phyloP scores from a whole-genome alignment of 768 basidiomycete genomes.

The Pleurotus sapidus region DNA sequence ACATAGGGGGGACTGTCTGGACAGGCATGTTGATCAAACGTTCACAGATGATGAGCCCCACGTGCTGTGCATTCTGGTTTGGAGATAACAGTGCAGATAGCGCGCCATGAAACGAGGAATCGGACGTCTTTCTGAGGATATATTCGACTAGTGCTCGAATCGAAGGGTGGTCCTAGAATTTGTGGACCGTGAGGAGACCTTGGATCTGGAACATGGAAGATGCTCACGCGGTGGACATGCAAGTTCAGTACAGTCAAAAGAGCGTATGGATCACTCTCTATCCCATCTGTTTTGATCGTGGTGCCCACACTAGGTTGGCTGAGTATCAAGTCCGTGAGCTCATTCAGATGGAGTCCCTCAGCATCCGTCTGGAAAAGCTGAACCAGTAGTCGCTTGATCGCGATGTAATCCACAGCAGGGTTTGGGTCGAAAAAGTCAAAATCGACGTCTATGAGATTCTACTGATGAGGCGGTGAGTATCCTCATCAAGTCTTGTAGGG shows the following conservation, averaged over 20 bases:
- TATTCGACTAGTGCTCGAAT: slow-evolving; percentile 72
- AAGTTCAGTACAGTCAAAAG: slow-evolving; percentile 84
- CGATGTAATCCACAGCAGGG: slow-evolving; percentile 79
- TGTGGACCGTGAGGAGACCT: neutral
- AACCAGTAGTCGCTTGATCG: slow-evolving; percentile 68
- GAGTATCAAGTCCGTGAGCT: slow-evolving; percentile 78
- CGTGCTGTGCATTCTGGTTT: slow-evolving; percentile 38
- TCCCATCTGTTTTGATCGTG: slow-evolving; percentile 89
- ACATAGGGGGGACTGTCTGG: slow-evolving; percentile 90
- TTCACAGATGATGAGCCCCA: slow-evolving; percentile 86
- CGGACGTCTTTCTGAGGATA: slow-evolving; percentile 55
- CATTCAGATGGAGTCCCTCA: slow-evolving; percentile 63
- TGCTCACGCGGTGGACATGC: slow-evolving; percentile 56
- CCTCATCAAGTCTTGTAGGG: neutral
- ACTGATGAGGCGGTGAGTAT: slow-evolving; percentile 22
- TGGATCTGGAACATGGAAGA: neutral
- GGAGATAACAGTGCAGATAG: slow-evolving; percentile 48
- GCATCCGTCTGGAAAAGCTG: slow-evolving; percentile 79
- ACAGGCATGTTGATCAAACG: slow-evolving; percentile 95
- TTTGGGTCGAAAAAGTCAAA: slow-evolving; percentile 95
- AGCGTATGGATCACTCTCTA: slow-evolving; percentile 88
- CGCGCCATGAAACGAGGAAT: slow-evolving; percentile 47
- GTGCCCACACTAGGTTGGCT: slow-evolving; percentile 76
- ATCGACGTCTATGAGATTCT: slow-evolving; percentile 78
- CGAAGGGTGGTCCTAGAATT: slow-evolving; percentile 62